Base-by-base conservation (phyloP, 2,329 filamentous ascomycete species). In the Microdochium bolleyi region DNA sequence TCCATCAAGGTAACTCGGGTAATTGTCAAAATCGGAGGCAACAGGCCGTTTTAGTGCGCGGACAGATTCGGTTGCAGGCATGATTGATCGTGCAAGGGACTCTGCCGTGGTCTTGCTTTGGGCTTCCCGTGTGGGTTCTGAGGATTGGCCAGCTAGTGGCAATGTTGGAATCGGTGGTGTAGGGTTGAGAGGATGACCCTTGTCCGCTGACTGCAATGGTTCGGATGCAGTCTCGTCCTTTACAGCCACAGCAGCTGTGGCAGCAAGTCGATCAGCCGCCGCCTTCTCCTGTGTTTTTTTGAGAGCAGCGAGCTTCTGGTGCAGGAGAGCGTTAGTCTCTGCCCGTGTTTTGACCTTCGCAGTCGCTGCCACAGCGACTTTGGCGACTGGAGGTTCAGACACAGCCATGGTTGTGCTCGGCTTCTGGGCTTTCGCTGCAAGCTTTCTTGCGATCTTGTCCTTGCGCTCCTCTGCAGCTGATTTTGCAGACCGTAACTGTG, bases 271-370 rank as follows among this genome's bases (percentile, higher is more conserved):
- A 16, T 63, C 59, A 10, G 66, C 59, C 52, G 61, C 54, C 14
- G 60, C 50, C 51, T 62, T 60, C 34, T 64, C 60, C 50, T 64
- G 61, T 38, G 59, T 72, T 60, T 82, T 84, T 59, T 83, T 83
- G 22, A 94, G 71, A 22, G 86, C 86, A 55, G 90, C 88, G 63
- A 95, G 85, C 59, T 89, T 90, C 63, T 89, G 82, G 57, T 89
- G 83, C 49, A 92, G 76, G 30, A 91, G 71, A 54, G 77, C 79
- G 53, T 89, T 88, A 55, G 88, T 95, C 58, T 90, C 64, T 38
- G 64, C 63, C 46, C 61, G 60, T 1, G 81, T 82, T 62, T 85
- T 82, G 30, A 73, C 72, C 73, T 80, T 61, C 70, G 67, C 30
- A 8, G 57, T 44, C 22, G 55, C 19, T 51, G 51, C 25, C 48